Base-by-base conservation (phyloP, 352 stramenopile species). In the Phytophthora brassicae region DNA sequence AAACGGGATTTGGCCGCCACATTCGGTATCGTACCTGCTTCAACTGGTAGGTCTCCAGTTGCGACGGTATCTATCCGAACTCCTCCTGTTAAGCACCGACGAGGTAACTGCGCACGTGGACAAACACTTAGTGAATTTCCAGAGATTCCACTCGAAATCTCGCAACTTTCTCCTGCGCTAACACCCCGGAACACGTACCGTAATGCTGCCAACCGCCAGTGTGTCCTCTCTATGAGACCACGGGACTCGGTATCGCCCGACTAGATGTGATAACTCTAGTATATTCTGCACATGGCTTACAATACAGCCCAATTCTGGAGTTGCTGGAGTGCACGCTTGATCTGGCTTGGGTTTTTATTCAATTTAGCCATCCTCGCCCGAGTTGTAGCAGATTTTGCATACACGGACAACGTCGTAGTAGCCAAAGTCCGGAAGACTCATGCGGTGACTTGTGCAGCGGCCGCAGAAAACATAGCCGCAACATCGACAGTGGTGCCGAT, bases 361-460 rank as follows among this genome's bases (percentile, higher is more conserved):
- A 24, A 28, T 22, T 71, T 66, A 79, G 29, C 70, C 70, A 19
- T 90, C 84, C 42, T 89, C 81, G 43, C 81, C 84, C 20, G 79
- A 89, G 58, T 89, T 89, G 72, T 93, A 94, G 64, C 86, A 94
- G 16, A 81, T 60, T 22, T 77, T 75, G 62, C 86, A 94, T 39
- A 94, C 86, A 53, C 86, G 86, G 22, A 94, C 86, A 31, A 93
- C 77, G 51, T 94, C 86, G 61, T 91, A 91, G 65, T 94, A 94
- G 17, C 86, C 86, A 72, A 94, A 94, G 58, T 94, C 86, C 7
- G 86, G 86, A 22, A 94, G 52, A 60, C 87, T 89, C 86, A 94
- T 94, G 58, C 86, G 83, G 61, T 93, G 85, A 54, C 72, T 90
- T 13, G 86, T 90, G 59, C 86, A 94, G 7, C 77, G 76, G 13